Percentiles rank a stretch among this genome's conserved stretches.
These are phyloP conservation scores for Penicillium sp. DNA, from an alignment of 2,329 filamentous ascomycete genomes.

Conservation along the genomic window DNA sequence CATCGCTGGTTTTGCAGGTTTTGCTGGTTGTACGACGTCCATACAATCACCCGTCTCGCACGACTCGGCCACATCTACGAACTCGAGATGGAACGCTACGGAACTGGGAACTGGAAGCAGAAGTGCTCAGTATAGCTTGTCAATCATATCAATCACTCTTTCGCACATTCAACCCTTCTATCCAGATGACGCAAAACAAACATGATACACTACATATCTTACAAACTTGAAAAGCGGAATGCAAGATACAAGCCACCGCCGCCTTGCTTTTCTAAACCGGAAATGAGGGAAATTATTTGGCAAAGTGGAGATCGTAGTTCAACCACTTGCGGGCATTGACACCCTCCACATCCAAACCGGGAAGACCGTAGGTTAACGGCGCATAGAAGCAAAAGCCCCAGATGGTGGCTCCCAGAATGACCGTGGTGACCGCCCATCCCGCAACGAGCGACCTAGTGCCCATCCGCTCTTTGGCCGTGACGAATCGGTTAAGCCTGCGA, in stretches of 20 bases:
- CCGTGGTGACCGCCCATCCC: conserved; percentile 71
- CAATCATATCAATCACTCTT: neutral
- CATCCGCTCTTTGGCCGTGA: conserved; percentile 77
- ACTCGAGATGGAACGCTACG: neutral
- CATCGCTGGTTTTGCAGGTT: neutral
- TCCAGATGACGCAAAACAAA: conserved; percentile 11
- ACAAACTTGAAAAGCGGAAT: conserved; percentile 2
- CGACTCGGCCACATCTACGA: conserved; percentile 8
- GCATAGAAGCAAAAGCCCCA: conserved; percentile 90
- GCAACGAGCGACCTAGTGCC: conserved; percentile 70
- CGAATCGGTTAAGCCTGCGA: conserved; percentile 49
- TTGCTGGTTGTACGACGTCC: neutral
- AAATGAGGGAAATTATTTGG: conserved; percentile 62
- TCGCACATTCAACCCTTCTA: conserved; percentile 5
- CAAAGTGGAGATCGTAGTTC: conserved; percentile 96
- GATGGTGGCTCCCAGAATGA: conserved; percentile 64
- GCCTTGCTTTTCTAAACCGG: neutral
- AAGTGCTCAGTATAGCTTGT: neutral
- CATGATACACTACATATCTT: conserved; percentile 10
- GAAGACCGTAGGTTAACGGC: conserved; percentile 91
- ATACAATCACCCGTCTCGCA: conserved; percentile 8
- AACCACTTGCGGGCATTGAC: conserved; percentile 89
- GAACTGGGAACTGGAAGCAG: neutral
- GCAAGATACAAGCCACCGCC: neutral
- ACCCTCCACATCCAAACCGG: conserved; percentile 72